phyloP scores from a whole-genome alignment of 106 monocot species.

The Ottelia alismoides region DNA sequence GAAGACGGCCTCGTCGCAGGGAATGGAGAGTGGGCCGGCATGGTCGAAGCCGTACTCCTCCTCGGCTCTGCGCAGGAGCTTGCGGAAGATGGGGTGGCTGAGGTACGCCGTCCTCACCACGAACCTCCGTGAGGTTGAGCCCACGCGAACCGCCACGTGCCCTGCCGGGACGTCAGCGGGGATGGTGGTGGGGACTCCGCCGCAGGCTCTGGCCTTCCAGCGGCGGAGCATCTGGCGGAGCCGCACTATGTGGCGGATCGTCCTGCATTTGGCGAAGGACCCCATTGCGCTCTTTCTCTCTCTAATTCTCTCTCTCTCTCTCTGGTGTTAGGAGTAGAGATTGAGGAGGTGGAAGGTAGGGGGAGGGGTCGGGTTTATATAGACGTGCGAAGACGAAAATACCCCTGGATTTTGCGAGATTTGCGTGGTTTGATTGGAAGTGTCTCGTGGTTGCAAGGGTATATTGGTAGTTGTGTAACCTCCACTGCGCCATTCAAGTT shows the following conservation, averaged over 20 bases:
- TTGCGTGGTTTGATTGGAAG: too few species aligned
- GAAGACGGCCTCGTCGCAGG: constrained; percentile 54
- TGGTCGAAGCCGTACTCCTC: constrained; percentile 52
- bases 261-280: constrained; percentile 24
- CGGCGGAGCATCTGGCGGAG: constrained; percentile 40
- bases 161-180: constrained; percentile 39
- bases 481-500: too few species aligned
- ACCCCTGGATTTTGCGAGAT: too few species aligned
- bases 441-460: too few species aligned
- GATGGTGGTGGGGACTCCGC: not conserved
- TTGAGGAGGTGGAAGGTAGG: too few species aligned
- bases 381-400: too few species aligned
- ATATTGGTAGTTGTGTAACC: too few species aligned
- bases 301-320: too few species aligned
- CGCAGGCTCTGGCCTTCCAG: constrained; percentile 24
- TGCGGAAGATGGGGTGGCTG: constrained; percentile 54
- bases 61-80: constrained; percentile 43
- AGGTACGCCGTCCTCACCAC: constrained; percentile 46
- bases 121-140: constrained; percentile 25
- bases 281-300: not conserved
- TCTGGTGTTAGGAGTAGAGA: too few species aligned
- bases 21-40: constrained; percentile 40
- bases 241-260: constrained; percentile 38
- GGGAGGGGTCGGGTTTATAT: too few species aligned
- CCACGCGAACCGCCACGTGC: constrained; percentile 56